Evolutionary conservation across 257 asterid genomes (phyloP).

Genomic region (Jasminum sambac): DNA sequence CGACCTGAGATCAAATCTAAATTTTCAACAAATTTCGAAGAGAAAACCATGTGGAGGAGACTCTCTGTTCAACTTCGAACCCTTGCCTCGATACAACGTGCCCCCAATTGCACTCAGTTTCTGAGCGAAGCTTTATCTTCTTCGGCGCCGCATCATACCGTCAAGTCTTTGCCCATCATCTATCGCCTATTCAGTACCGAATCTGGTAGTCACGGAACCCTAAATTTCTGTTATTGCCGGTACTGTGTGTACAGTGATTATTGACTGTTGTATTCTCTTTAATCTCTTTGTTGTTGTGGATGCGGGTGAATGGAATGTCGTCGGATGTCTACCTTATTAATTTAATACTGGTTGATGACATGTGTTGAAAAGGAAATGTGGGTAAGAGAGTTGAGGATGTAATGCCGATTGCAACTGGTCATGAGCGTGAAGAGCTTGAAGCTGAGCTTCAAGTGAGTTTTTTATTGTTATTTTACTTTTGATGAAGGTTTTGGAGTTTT

Average conservation of each 20-base stretch:
- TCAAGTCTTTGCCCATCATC: conserved; percentile 24
- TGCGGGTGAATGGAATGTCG: background rate
- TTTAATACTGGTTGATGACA: background rate
- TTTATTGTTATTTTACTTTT: conserved; percentile 6
- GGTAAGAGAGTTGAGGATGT: conserved; percentile 48
- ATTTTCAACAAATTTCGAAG: conserved; percentile 15
- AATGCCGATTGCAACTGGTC: conserved; percentile 66
- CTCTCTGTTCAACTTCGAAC: conserved; percentile 33
- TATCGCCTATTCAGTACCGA: conserved; percentile 37
- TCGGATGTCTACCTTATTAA: background rate
- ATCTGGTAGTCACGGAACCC: conserved; percentile 37
- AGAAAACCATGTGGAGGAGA: conserved; percentile 47
- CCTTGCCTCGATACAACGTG: conserved; percentile 31
- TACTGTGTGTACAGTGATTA: background rate
- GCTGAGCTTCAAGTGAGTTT: conserved; percentile 47
- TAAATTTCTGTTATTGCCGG: background rate
- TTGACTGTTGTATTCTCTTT: background rate
- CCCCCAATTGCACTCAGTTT: conserved; percentile 22
- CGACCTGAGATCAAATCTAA: conserved; percentile 22
- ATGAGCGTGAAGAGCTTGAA: conserved; percentile 65
- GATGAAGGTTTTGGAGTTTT: background rate
- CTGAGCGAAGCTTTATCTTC: conserved; percentile 14
- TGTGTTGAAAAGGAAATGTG: conserved; percentile 29
- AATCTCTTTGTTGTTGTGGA: background rate
- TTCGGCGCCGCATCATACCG: conserved; percentile 23